Percentiles rank a stretch among this genome's conserved stretches.
Evolutionary conservation across 73 alveolate genomes (phyloP).

Genomic region (Paramecium biaurelia): DNA sequence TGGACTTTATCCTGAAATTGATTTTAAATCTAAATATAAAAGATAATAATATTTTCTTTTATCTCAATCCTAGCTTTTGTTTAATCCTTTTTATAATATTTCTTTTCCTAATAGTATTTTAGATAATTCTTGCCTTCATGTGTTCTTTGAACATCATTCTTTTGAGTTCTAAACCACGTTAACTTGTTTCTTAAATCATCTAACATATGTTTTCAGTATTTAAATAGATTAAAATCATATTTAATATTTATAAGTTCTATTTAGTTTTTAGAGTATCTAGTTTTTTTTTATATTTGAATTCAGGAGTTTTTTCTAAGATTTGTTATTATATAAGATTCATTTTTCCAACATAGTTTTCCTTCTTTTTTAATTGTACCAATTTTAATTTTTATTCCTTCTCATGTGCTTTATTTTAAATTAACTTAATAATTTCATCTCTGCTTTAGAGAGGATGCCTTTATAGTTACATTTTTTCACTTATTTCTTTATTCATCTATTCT

Average conservation of each 20-base stretch:
- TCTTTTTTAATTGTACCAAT: not conserved
- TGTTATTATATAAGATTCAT: not conserved
- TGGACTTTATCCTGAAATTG: not conserved
- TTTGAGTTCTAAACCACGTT: not conserved
- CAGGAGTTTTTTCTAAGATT: not conserved
- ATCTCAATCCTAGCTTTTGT: not conserved
- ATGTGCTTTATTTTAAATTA: not conserved
- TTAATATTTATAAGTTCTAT: not conserved
- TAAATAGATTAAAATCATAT: not conserved
- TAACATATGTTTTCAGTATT: not conserved
- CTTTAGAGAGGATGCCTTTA: not conserved
- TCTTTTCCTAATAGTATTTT: conserved; percentile 30
- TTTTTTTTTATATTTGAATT: not conserved
- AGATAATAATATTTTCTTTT: not conserved
- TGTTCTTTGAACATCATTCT: conserved; percentile 44
- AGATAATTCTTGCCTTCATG: conserved; percentile 28
- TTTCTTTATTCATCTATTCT: not conserved
- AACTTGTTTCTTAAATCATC: not conserved
- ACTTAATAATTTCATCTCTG: not conserved
- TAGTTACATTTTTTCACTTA: not conserved
- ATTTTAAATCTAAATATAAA: not conserved
- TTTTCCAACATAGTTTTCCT: not conserved
- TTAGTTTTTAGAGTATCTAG: not conserved
- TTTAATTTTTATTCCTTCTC: not conserved
- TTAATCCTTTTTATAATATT: not conserved